Conservation (phyloP, 495 filamentous ascomycete genomes). For the Penicillium dipodomyicola region DNA sequence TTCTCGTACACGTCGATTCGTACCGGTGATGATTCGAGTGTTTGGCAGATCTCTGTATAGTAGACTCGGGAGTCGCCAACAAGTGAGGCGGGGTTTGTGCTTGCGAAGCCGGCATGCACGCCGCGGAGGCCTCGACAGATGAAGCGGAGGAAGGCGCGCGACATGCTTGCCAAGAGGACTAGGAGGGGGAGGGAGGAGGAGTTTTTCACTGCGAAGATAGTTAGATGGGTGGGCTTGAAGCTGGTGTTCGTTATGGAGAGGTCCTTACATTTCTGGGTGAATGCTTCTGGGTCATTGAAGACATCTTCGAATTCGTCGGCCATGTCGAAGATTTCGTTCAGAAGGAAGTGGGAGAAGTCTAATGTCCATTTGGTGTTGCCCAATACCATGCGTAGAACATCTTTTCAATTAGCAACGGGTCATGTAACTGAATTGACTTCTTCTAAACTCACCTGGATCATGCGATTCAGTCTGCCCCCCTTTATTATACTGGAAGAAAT, state of each 20-base stretch:
- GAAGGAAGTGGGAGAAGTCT: constrained; percentile 65
- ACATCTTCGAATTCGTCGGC: constrained; percentile 51
- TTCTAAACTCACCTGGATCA: constrained; percentile 55
- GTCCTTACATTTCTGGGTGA: constrained; percentile 45
- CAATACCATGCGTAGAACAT: constrained; percentile 42
- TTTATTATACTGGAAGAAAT: constrained; percentile 53
- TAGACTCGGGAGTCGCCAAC: constrained; percentile 38
- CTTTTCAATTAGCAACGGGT: constrained; percentile 21
- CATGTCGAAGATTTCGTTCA: constrained; percentile 64
- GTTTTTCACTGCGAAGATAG: constrained; percentile 36
- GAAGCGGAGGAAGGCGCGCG: constrained; percentile 66
- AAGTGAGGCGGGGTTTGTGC: constrained; percentile 27
- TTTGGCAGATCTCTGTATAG: constrained; percentile 43
- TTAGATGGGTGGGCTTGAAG: constrained; percentile 13
- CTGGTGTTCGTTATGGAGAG: constrained; percentile 5
- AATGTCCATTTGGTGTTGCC: constrained; percentile 61
- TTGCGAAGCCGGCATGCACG: constrained; percentile 37
- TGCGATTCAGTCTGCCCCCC: constrained; percentile 54
- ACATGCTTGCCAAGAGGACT: constrained; percentile 69
- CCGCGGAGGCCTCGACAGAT: constrained; percentile 61
- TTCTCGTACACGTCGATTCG: constrained; percentile 49
- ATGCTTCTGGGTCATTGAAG: constrained; percentile 40
- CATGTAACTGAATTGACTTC: neutral
- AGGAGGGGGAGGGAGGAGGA: constrained; percentile 60
- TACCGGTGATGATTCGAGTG: constrained; percentile 43